These are phyloP conservation scores for Monosporascus sp. DNA, from an alignment of 2,329 filamentous ascomycete genomes.

Conservation along the genomic window DNA sequence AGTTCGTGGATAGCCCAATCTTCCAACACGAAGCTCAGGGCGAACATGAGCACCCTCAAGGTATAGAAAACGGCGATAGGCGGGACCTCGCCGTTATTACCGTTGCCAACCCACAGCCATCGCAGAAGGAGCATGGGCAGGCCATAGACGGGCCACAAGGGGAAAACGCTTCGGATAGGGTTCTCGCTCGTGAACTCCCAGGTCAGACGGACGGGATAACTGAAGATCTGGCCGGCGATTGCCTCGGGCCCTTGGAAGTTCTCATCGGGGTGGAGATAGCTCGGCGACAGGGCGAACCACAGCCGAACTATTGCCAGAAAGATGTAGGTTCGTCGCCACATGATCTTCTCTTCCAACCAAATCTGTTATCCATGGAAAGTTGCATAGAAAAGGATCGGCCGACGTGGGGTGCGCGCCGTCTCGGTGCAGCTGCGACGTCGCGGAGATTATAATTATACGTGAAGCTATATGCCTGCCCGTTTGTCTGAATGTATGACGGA, in stretches of 20 bases:
- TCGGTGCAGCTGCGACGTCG: no score
- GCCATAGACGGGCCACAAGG: constrained; percentile 92
- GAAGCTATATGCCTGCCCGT: no score
- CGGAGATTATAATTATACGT: no score
- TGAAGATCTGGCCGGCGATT: constrained; percentile 89
- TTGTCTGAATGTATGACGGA: no score
- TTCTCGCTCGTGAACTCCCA: constrained; percentile 92
- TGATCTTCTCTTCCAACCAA: constrained; percentile 29
- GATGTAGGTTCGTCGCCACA: constrained; percentile 91
- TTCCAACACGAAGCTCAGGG: constrained; percentile 90
- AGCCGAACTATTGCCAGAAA: constrained; percentile 79
- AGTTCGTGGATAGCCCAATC: constrained; percentile 97
- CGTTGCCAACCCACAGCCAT: constrained; percentile 87
- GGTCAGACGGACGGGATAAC: constrained; percentile 80
- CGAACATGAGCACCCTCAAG: constrained; percentile 84
- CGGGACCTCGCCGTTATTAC: constrained; percentile 67
- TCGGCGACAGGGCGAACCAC: constrained; percentile 90
- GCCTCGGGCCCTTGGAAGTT: constrained; percentile 98
- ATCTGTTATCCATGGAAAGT: constrained; percentile 5
- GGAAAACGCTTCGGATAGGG: constrained; percentile 93
- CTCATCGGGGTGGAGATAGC: constrained; percentile 97
- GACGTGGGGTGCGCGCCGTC: constrained; percentile 2
- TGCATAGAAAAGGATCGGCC: constrained; percentile 3
- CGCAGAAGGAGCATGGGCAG: constrained; percentile 87
- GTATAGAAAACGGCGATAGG: constrained; percentile 89